Percentiles rank a stretch among this genome's conserved stretches.
These are phyloP conservation scores for Leishmania turanica DNA, from an alignment of 208 protist genomes.

Conservation along the genomic window DNA sequence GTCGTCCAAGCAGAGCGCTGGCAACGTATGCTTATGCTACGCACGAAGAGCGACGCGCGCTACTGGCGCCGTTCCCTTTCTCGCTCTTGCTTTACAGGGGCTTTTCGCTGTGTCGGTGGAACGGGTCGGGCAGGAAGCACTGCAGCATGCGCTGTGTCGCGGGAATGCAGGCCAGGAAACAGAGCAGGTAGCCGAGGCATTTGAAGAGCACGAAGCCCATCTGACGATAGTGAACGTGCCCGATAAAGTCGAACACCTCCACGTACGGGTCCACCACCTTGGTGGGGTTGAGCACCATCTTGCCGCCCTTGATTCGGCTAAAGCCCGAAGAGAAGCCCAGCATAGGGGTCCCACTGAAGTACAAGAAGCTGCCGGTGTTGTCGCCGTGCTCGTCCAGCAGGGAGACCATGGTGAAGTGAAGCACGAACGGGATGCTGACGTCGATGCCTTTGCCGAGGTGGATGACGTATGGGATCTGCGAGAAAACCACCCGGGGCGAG, in stretches of 20 bases:
- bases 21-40: neutral
- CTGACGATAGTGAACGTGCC: constrained; percentile 77
- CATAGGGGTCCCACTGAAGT: constrained; percentile 85
- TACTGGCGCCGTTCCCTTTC: neutral
- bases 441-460: constrained; percentile 80
- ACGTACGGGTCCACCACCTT: constrained; percentile 64
- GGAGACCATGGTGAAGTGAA: constrained; percentile 86
- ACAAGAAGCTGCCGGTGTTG: constrained; percentile 78
- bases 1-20: neutral
- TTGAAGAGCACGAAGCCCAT: constrained; percentile 82
- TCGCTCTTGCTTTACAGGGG: constrained; percentile 16
- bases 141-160: constrained; percentile 64
- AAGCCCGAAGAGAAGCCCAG: constrained; percentile 74
- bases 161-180: constrained; percentile 73
- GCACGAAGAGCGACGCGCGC: neutral
- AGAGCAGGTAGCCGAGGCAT: constrained; percentile 51
- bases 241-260: constrained; percentile 74
- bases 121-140: constrained; percentile 68
- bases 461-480: constrained; percentile 72
- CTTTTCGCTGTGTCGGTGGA: constrained; percentile 75
- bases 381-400: constrained; percentile 84
- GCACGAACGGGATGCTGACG: constrained; percentile 76
- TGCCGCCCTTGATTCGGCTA: constrained; percentile 57
- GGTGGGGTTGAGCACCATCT: constrained; percentile 76
- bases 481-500: constrained; percentile 80